A percentile compares a stretch with the other conserved stretches of the same genome.
These are phyloP conservation scores for Geoglossum glabrum DNA, from an alignment of 495 filamentous ascomycete genomes.

Conservation along the genomic window DNA sequence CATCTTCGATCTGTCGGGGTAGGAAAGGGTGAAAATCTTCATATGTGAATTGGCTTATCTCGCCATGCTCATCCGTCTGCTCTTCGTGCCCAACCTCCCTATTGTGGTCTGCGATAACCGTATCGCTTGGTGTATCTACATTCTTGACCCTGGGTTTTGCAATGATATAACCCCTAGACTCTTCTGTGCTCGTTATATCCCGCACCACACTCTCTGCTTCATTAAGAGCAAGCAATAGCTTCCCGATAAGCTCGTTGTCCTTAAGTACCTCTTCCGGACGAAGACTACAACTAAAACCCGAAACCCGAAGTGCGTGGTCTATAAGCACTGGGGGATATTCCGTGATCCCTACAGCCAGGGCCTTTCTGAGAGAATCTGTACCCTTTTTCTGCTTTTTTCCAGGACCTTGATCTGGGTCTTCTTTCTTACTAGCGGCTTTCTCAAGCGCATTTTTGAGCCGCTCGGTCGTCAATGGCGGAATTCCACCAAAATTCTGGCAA, in stretches of 20 bases:
- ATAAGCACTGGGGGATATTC: constrained; percentile 74
- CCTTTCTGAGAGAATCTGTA: constrained; percentile 53
- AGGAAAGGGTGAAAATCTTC: constrained; percentile 92
- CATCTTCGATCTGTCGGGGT: constrained; percentile 60
- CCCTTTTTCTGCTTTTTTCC: constrained; percentile 62
- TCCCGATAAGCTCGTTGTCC: constrained; percentile 39
- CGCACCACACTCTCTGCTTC: constrained; percentile 45
- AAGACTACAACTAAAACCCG: constrained; percentile 40
- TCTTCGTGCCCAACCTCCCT: constrained; percentile 11
- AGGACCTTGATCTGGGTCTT: constrained; percentile 24
- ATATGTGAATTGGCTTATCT: constrained; percentile 37
- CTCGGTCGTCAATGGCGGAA: constrained; percentile 52
- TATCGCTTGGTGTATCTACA: constrained; percentile 8
- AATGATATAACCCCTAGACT: constrained; percentile 67
- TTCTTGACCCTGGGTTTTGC: constrained; percentile 36
- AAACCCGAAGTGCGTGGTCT: constrained; percentile 61
- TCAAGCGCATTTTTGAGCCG: constrained; percentile 48
- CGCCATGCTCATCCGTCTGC: constrained; percentile 18
- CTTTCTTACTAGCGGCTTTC: constrained; percentile 35
- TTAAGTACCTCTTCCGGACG: constrained; percentile 47
- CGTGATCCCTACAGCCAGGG: constrained; percentile 59
- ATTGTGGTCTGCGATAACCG: background rate
- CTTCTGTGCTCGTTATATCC: constrained; percentile 33
- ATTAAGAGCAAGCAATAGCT: constrained; percentile 40
- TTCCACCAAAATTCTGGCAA: constrained; percentile 59